phyloP scores from a whole-genome alignment of 129 eudicot genomes.

The Oenanthe sinensis region DNA sequence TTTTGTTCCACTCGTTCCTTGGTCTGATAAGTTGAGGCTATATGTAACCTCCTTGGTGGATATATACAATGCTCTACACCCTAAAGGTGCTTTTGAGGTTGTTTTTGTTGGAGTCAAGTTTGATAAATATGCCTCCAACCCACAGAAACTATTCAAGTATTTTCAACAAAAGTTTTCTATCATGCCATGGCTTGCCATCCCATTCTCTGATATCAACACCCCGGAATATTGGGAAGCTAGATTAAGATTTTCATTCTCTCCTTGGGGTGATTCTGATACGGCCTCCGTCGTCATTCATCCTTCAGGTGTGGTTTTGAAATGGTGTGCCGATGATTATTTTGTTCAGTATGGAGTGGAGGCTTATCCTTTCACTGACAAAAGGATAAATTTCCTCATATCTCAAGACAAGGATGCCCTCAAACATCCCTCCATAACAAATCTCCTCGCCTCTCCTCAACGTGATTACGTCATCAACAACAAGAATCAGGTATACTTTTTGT shows the following conservation, averaged over 20 bases:
- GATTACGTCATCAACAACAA: neutral
- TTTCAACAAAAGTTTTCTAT: neutral
- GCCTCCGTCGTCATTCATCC: neutral
- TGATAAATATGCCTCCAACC: neutral
- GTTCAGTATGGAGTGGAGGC: neutral
- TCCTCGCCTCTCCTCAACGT: neutral
- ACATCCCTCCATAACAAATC: neutral
- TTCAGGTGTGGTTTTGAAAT: neutral
- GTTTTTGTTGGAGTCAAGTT: neutral
- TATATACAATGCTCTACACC: neutral
- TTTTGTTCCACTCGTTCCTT: neutral
- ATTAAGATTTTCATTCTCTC: neutral
- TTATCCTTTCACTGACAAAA: neutral
- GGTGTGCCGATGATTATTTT: neutral
- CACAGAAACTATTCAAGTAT: neutral
- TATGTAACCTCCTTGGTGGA: neutral
- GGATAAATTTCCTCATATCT: neutral
- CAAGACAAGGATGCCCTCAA: neutral
- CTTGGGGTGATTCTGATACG: neutral
- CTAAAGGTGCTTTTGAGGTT: neutral
- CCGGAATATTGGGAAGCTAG: neutral
- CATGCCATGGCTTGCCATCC: neutral
- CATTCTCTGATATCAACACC: neutral
- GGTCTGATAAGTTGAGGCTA: neutral
- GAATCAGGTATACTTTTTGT: too few species aligned